phyloP scores from a whole-genome alignment of 768 basidiomycete genomes.

The Xanthoconium purpureum region DNA sequence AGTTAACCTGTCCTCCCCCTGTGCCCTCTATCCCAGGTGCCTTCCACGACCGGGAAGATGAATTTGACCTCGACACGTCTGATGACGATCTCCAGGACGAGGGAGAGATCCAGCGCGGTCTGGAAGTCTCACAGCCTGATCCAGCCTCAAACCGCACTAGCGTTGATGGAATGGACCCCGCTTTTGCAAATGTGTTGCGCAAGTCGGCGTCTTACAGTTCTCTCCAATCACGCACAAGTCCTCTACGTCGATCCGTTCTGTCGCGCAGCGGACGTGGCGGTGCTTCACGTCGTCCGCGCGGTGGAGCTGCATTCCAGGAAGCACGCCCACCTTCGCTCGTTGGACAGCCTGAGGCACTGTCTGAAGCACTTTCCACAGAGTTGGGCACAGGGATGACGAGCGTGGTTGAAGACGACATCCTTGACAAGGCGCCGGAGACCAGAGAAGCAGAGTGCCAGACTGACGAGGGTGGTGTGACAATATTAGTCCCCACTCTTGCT shows the following conservation, averaged over 20 bases:
- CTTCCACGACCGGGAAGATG: conserved; percentile 25
- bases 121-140: conserved; percentile 36
- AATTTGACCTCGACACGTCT: conserved; percentile 23
- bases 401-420: conserved; percentile 37
- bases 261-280: conserved; percentile 49
- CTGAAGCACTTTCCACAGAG: conserved; percentile 69
- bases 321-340: conserved; percentile 68
- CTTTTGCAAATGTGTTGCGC: conserved; percentile 74
- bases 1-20: conserved; percentile 23
- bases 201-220: conserved; percentile 45
- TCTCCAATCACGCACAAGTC: conserved; percentile 49
- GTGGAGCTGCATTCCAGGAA: conserved; percentile 69
- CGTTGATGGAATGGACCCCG: conserved; percentile 86
- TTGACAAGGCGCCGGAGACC: conserved; percentile 47
- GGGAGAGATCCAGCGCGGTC: conserved; percentile 28
- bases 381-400: conserved; percentile 50
- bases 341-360: conserved; percentile 68
- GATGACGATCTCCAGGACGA: conserved; percentile 19
- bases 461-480: conserved; percentile 38
- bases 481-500: conserved; percentile 30
- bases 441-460: conserved; percentile 68
- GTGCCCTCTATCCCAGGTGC: conserved; percentile 34
- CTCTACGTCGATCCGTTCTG: conserved; percentile 58
- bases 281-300: conserved; percentile 52
- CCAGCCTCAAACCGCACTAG: conserved; percentile 60